Evolutionary conservation across 2,329 filamentous ascomycete species (phyloP).

Genomic region (Phyllachora maydis): DNA sequence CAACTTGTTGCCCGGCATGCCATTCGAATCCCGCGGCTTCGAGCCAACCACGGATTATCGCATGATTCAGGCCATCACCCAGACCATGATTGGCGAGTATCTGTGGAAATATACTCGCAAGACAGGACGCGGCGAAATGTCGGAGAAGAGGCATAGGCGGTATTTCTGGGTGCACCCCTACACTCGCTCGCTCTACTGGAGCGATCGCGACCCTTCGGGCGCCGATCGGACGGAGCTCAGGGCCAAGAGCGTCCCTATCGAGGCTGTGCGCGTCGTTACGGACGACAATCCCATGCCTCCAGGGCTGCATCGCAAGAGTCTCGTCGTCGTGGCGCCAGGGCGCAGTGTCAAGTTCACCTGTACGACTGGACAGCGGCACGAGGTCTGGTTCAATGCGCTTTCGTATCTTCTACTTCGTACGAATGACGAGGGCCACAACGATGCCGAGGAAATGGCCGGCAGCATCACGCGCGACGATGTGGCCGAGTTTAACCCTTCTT

Average conservation of each 20-base stretch:
- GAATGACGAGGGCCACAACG: constrained; percentile 38
- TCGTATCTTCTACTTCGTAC: constrained; percentile 79
- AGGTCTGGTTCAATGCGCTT: constrained; percentile 96
- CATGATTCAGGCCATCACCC: constrained; percentile 97
- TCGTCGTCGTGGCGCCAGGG: constrained; percentile 76
- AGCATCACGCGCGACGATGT: constrained; percentile 40
- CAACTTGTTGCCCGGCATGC: constrained; percentile 45
- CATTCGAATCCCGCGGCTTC: constrained; percentile 34
- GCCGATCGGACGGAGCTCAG: constrained; percentile 57
- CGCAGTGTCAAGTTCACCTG: constrained; percentile 87
- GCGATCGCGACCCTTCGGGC: constrained; percentile 64
- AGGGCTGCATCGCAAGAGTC: constrained; percentile 81
- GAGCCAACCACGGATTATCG: constrained; percentile 68
- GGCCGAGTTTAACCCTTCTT: constrained; percentile 64
- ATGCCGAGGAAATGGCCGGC: constrained; percentile 35
- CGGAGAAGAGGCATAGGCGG: constrained; percentile 71
- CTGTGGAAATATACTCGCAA: constrained; percentile 98
- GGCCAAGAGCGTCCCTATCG: constrained; percentile 82
- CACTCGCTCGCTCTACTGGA: constrained; percentile 93
- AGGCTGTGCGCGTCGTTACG: constrained; percentile 75
- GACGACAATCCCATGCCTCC: constrained; percentile 94
- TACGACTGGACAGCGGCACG: constrained; percentile 79
- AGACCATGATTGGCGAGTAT: constrained; percentile 98
- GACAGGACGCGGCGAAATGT: constrained; percentile 73
- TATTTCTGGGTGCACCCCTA: constrained; percentile 99